A percentile compares a stretch with the other conserved stretches of the same genome.
phyloP scores from a whole-genome alignment of 2,329 filamentous ascomycete genomes.

The Nemania sp. region DNA sequence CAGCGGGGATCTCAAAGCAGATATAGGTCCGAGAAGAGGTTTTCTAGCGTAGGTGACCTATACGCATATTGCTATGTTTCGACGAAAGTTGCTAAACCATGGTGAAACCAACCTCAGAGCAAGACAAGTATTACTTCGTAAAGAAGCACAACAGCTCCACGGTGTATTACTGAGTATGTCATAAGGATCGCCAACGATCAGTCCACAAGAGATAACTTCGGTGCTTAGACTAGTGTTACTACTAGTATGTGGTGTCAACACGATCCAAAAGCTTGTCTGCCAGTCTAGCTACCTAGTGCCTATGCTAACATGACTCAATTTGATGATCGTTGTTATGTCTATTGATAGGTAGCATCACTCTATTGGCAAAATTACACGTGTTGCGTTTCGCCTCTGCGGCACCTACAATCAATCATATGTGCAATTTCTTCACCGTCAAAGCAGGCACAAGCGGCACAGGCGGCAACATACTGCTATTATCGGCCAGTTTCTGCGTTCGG shows the following conservation, averaged over 20 bases:
- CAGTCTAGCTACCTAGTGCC: background rate
- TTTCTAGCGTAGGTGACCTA: slow-evolving; percentile 2
- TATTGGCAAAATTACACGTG: too few species aligned
- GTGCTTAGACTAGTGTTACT: too few species aligned
- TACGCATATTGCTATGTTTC: slow-evolving; percentile 7
- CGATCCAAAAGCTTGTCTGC: background rate
- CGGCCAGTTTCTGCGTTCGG: background rate
- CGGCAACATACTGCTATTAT: background rate
- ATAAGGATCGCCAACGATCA: slow-evolving; percentile 1
- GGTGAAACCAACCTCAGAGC: slow-evolving; percentile 13
- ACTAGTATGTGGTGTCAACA: background rate
- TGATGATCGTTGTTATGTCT: background rate
- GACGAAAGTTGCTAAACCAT: slow-evolving; percentile 15
- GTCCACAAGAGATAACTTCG: background rate
- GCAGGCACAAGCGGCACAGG: too few species aligned
- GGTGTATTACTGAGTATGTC: slow-evolving; percentile 5
- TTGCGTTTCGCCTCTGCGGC: background rate
- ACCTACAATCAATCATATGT: background rate
- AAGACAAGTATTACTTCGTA: background rate
- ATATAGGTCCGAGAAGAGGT: slow-evolving; percentile 4
- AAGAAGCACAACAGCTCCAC: background rate
- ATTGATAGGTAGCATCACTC: background rate
- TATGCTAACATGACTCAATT: slow-evolving; percentile 7
- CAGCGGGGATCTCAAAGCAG: slow-evolving; percentile 3
- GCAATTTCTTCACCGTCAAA: too few species aligned